Evolutionary conservation across 495 filamentous ascomycete species (phyloP), one percentile per base, ranked within the genome.

Genomic region (Lepraria neglecta): DNA sequence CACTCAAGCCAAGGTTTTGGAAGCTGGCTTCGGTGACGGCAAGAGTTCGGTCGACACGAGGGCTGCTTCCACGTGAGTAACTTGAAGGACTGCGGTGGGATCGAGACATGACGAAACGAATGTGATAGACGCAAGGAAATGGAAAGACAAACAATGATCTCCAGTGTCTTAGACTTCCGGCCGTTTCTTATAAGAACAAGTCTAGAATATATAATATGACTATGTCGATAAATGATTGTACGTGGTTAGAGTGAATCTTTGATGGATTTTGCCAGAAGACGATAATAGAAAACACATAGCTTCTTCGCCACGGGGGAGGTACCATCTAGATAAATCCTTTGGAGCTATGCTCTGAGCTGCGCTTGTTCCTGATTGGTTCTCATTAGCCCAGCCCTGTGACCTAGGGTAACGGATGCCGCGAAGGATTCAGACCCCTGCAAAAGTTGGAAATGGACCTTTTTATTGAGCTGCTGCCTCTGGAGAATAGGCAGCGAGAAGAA

Each of bases 21-120:
- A 69, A 65, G 55, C 62, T 69, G 38, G 67, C 62, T 65, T 69
- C 66, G 55, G 67, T 69, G 42, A 65, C 63, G 55, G 67, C 52
- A 35, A 69, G 62, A 38, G 43, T 61, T 47, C 56, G 57, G 40
- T 63, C 54, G 31, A 54, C 46, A 45, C 35, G 58, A 31, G 58
- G 51, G 46, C 67, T 69, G 55, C 60, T 64, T 58, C 51, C 56
- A 48, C 54, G 65, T 65, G 67, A 69, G 62, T 69, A 47, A 56
- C 55, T 35, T 61, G 64, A 64, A 52, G 67, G 55, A 65, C 64
- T 59, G 48, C 58, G 60, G 46, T 61, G 28, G 45, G 61, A 67
- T 44, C 62, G 62, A 63, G 67, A 69, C 65, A 67, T 67, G 53
- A 61, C 63, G 51, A 48, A 54, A 61, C 63, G 56, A 48, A 55